These are phyloP conservation scores for Paramarasmius palmivorus DNA, from an alignment of 1,284 basidiomycete genomes.

Conservation along the genomic window DNA sequence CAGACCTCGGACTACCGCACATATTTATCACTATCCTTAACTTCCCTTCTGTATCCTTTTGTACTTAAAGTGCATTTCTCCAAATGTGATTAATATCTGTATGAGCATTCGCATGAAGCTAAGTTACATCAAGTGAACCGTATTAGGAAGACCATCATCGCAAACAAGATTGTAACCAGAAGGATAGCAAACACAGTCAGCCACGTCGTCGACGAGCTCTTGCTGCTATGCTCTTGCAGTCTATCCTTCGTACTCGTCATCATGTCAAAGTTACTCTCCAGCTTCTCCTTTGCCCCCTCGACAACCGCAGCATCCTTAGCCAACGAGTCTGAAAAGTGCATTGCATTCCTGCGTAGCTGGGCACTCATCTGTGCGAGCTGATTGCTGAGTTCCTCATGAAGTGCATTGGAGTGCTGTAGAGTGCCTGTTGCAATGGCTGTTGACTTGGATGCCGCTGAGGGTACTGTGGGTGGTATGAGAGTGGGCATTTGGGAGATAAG, in stretches of 20 bases:
- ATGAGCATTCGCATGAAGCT: no score
- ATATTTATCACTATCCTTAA: no score
- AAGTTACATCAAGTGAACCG: slow-evolving; percentile 53
- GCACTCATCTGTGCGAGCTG: slow-evolving; percentile 78
- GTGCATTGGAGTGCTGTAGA: slow-evolving; percentile 55
- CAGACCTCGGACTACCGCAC: no score
- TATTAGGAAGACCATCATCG: slow-evolving; percentile 74
- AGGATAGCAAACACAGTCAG: slow-evolving; percentile 61
- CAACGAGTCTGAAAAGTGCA: slow-evolving; percentile 67
- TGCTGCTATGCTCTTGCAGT: slow-evolving; percentile 63
- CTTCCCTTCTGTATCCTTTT: no score
- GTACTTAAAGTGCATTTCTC: no score
- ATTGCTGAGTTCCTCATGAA: slow-evolving; percentile 71
- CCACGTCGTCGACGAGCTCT: slow-evolving; percentile 73
- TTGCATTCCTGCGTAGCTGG: slow-evolving; percentile 73
- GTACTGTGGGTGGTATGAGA: slow-evolving; percentile 24
- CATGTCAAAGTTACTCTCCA: slow-evolving; percentile 69
- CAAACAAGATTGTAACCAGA: slow-evolving; percentile 61
- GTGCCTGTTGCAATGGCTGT: slow-evolving; percentile 38
- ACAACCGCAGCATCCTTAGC: slow-evolving; percentile 66
- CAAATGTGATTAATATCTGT: no score
- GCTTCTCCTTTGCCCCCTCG: slow-evolving; percentile 59
- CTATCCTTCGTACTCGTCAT: slow-evolving; percentile 68
- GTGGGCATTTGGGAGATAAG: slow-evolving; percentile 14
- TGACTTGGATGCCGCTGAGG: slow-evolving; percentile 25